phyloP scores from a whole-genome alignment of 345 rosid genomes.

The Reutealis trisperma region DNA sequence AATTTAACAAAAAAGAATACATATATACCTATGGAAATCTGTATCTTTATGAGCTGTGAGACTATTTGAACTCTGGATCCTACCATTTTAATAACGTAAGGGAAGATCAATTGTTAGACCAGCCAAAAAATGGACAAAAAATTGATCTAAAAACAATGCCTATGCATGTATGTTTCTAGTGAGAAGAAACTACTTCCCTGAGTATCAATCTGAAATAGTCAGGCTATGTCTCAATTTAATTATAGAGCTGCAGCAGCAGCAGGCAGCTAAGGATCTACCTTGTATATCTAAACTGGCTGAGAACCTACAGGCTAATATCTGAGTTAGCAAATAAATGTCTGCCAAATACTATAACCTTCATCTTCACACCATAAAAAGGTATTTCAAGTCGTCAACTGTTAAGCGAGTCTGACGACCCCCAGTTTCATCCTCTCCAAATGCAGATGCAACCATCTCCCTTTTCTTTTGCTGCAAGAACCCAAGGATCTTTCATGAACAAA shows the following conservation, averaged over 20 bases:
- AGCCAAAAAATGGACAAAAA: constrained; percentile 6
- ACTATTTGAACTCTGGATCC: constrained; percentile 12
- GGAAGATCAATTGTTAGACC: constrained; percentile 13
- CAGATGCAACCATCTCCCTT: constrained; percentile 92
- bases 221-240: constrained; percentile 6
- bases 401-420: constrained; percentile 77
- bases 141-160: constrained; percentile 5
- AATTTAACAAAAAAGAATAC: neutral
- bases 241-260: constrained; percentile 2
- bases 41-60: constrained; percentile 14
- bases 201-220: neutral
- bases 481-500: neutral
- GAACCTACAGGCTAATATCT: constrained; percentile 19
- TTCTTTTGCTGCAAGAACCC: constrained; percentile 69
- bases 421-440: constrained; percentile 88
- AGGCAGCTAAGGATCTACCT: constrained; percentile 7
- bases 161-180: constrained; percentile 4
- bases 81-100: constrained; percentile 6
- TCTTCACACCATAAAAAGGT: constrained; percentile 82
- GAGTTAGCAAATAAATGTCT: constrained; percentile 26
- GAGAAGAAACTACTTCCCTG: neutral
- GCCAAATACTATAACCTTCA: neutral
- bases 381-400: constrained; percentile 78
- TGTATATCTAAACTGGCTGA: constrained; percentile 12
- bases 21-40: constrained; percentile 1